These are phyloP conservation scores for Ophiocordyceps unilateralis DNA, from an alignment of 2,329 filamentous ascomycete species.

Conservation along the genomic window DNA sequence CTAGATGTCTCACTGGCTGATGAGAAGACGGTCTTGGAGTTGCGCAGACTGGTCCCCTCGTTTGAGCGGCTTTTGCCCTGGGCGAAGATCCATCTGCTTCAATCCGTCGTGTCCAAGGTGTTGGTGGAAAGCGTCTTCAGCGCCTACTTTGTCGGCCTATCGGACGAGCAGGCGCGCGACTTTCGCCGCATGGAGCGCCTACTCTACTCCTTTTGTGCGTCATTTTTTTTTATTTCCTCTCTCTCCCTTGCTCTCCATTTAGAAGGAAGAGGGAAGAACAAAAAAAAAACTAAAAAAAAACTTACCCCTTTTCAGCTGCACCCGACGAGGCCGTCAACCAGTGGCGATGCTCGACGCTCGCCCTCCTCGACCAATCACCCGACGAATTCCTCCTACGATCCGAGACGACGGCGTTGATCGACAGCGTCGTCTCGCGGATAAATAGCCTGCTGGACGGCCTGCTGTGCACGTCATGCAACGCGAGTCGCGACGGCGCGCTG, in stretches of 20 bases:
- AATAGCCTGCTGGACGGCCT: slow-evolving; percentile 33
- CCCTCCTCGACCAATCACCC: slow-evolving; percentile 37
- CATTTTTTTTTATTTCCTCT: background rate
- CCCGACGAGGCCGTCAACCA: slow-evolving; percentile 40
- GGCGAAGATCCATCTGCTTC: slow-evolving; percentile 43
- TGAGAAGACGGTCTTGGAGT: slow-evolving; percentile 22
- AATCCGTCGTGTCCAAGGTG: slow-evolving; percentile 41
- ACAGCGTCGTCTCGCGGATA: slow-evolving; percentile 25
- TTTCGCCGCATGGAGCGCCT: slow-evolving; percentile 31
- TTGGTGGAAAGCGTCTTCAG: slow-evolving; percentile 45
- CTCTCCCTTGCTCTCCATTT: too few species aligned
- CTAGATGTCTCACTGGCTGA: slow-evolving; percentile 26
- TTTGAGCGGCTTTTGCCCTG: slow-evolving; percentile 35
- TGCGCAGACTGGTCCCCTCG: slow-evolving; percentile 35
- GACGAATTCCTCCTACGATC: slow-evolving; percentile 22
- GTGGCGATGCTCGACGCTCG: slow-evolving; percentile 49
- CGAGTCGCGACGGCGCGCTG: slow-evolving; percentile 19
- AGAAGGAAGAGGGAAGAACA: too few species aligned
- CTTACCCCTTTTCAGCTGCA: too few species aligned
- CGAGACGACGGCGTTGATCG: slow-evolving; percentile 24
- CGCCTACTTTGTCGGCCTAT: slow-evolving; percentile 45
- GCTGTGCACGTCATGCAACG: slow-evolving; percentile 5
- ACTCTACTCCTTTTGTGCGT: slow-evolving; percentile 23
- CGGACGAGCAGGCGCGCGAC: slow-evolving; percentile 31
- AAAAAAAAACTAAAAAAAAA: too few species aligned